Conservation (phyloP, 192 early-diverging fungal genomes). For the Backusella luteola region DNA sequence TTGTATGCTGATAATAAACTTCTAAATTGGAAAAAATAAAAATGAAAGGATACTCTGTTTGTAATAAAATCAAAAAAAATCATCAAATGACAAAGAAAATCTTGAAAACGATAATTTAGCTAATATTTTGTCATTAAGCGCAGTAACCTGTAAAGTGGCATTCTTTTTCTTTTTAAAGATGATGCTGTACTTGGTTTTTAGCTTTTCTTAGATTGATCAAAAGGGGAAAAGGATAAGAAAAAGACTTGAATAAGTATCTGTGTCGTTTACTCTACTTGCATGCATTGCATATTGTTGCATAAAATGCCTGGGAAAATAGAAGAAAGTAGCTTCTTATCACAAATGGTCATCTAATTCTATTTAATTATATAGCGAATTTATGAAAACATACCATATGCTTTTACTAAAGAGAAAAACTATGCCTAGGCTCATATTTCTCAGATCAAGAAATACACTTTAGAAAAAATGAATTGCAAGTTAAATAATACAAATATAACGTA, state of each 20-base stretch:
- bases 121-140: not conserved
- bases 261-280: not conserved
- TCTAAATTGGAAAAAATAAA: not conserved
- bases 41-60: not conserved
- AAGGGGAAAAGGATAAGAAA: not conserved
- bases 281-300: not conserved
- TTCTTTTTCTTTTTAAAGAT: not conserved
- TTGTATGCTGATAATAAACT: not conserved
- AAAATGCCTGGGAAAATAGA: slow-evolving; percentile 1
- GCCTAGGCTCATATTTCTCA: not conserved
- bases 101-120: not conserved
- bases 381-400: not conserved
- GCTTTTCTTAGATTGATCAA: not conserved
- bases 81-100: not conserved
- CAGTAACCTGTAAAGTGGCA: not conserved
- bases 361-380: not conserved
- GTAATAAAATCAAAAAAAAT: not conserved
- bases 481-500: not conserved
- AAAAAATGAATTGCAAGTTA: not conserved
- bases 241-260: slow-evolving; percentile 2
- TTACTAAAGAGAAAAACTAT: not conserved
- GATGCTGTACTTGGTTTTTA: not conserved
- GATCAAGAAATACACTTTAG: not conserved
- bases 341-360: not conserved
- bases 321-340: not conserved